Evolutionary conservation across 176 grass and related monocot genomes (phyloP).

Genomic region (Oryza meridionalis): DNA sequence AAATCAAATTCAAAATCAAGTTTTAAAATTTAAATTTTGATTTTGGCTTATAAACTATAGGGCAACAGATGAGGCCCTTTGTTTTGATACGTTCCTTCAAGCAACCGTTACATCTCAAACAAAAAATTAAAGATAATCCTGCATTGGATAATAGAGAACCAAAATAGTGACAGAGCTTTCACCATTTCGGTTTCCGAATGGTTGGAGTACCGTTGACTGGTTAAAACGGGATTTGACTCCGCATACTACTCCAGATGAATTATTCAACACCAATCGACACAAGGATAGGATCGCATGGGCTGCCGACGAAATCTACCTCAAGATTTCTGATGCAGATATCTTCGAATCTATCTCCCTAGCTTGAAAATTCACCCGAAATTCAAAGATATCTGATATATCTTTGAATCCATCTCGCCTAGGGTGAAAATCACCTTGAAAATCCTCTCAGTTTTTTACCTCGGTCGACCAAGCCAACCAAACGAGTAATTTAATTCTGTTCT

Average conservation of each 20-base stretch:
- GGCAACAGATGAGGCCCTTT: no score
- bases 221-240: not conserved
- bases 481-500: not conserved
- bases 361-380: not conserved
- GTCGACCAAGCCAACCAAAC: not conserved
- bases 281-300: not conserved
- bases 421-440: not conserved
- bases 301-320: not conserved
- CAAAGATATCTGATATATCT: not conserved
- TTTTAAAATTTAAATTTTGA: no score
- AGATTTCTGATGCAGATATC: not conserved
- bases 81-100: no score
- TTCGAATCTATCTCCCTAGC: not conserved
- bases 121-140: no score
- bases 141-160: no score
- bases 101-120: no score
- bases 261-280: not conserved
- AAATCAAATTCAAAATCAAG: no score
- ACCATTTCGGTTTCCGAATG: no score
- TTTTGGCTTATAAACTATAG: no score
- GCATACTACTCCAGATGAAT: not conserved
- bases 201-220: not conserved
- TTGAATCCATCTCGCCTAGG: not conserved
- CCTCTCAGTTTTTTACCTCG: not conserved
- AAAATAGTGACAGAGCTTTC: no score